Conservation (phyloP, 306 rosid genomes). For the Mucuna pruriens region DNA sequence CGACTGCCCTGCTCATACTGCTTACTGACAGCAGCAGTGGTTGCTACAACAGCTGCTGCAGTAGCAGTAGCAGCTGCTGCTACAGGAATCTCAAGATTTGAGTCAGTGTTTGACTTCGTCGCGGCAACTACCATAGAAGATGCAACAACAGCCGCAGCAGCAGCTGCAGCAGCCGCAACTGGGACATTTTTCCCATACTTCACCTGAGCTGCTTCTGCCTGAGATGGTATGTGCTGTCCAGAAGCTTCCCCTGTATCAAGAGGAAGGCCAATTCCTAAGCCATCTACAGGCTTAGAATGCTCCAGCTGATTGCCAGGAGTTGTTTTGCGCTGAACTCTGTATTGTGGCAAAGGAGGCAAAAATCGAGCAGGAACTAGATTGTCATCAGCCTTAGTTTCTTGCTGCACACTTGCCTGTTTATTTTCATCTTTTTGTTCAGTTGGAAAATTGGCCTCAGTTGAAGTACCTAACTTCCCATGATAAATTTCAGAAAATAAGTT, state of each 20-base stretch:
- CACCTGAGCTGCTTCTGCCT: slow-evolving; percentile 56
- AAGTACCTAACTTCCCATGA: slow-evolving; percentile 57
- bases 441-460: slow-evolving; percentile 51
- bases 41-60: slow-evolving; percentile 98
- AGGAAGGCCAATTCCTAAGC: slow-evolving; percentile 56
- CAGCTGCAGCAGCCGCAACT: slow-evolving; percentile 96
- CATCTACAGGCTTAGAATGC: slow-evolving; percentile 62
- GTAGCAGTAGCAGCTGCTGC: slow-evolving; percentile 99
- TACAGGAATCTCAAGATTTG: slow-evolving; percentile 82
- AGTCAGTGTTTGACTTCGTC: slow-evolving; percentile 70
- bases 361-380: slow-evolving; percentile 47
- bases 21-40: slow-evolving; percentile 91
- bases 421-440: slow-evolving; percentile 55
- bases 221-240: slow-evolving; percentile 52
- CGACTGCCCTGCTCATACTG: slow-evolving; percentile 77
- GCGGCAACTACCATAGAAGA: slow-evolving; percentile 93
- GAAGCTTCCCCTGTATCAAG: slow-evolving; percentile 59
- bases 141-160: slow-evolving; percentile 98
- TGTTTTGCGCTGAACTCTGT: slow-evolving; percentile 59
- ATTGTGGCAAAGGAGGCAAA: slow-evolving; percentile 80
- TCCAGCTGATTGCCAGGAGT: slow-evolving; percentile 59
- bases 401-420: slow-evolving; percentile 46
- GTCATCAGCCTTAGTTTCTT: slow-evolving; percentile 46
- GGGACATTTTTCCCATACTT: slow-evolving; percentile 83
- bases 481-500: slow-evolving; percentile 86